Evolutionary conservation across 768 basidiomycete genomes (phyloP), one percentile per base, ranked within the genome.

Genomic region (Leucocoprinus sp.): DNA sequence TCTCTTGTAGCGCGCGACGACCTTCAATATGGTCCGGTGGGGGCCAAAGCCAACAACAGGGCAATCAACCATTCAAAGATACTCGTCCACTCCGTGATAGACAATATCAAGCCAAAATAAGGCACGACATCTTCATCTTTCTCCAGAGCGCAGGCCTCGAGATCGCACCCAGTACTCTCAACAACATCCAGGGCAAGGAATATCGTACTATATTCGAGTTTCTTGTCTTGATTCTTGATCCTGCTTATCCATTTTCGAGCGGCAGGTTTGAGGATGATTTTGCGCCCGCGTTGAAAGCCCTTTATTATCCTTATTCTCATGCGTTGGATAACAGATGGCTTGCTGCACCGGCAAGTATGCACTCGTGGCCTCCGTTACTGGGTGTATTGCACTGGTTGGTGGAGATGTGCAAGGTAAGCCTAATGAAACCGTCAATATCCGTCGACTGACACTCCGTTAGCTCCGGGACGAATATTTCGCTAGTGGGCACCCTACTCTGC

Each of bases 361-460:
- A 90, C 63, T 82, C 84, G n/a, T 98, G 95, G 96, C 89, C 91
- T 0, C 70, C 78, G 17, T 64, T 96, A 19, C 69, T 98, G 12
- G 95, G 87, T 17, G 85, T 88, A 56, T 60, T 98, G 26, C 86
- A 93, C 62, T 99, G 96, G 96, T 66, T 99, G 11, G 88, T 87
- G 6, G 83, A 89, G 54, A 61, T 89, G 52, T 83, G 85, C 55
- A 84, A 83, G 67, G 95, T 93, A 55, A 21, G 70, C 59, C 8
- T 42, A 48, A n/a, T 21, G n/a, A 21, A 19, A 18, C 28, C 48
- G 19, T 5, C 23, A 34, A 15, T 8, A 28, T 23, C 15, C 26
- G 5, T 14, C 12, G 29, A 36, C 5, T 45, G 12, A 31, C 21
- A 34, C n/a, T n/a, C 23, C 8, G n/a, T 67, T 37, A 71, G 68